Evolutionary conservation across 148 eudicot species (phyloP).

Genomic region (Arctostaphylos glauca): DNA sequence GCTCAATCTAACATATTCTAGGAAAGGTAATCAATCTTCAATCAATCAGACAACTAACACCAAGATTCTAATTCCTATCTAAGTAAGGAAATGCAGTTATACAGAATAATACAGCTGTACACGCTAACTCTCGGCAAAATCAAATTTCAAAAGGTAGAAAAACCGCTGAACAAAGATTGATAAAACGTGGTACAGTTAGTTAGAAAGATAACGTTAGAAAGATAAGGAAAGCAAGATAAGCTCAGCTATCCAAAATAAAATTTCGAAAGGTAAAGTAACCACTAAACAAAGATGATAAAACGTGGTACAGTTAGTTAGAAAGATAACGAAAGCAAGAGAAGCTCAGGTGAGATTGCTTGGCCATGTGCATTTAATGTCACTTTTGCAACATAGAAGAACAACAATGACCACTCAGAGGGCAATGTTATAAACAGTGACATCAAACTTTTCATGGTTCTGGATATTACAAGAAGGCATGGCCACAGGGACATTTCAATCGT

Average conservation of each 20-base stretch:
- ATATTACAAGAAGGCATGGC: neutral
- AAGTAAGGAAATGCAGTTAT: too few relatives aligned
- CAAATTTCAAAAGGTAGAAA: neutral
- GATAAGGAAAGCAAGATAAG: neutral
- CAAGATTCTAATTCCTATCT: too few relatives aligned
- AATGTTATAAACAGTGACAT: neutral
- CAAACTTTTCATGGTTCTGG: neutral
- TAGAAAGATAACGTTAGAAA: too few relatives aligned
- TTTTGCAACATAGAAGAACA: neutral
- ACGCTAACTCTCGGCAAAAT: neutral
- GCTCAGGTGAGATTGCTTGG: neutral
- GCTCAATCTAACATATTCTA: too few relatives aligned
- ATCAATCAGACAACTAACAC: too few relatives aligned
- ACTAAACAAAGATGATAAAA: neutral
- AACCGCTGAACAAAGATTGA: neutral
- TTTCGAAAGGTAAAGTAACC: neutral
- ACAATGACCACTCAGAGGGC: neutral
- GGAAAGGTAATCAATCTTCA: too few relatives aligned
- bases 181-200: neutral
- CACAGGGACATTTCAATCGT: neutral
- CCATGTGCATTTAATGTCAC: neutral
- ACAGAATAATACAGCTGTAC: too few relatives aligned
- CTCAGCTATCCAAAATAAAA: neutral
- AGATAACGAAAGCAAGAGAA: neutral
- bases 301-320: neutral